Base-by-base conservation (phyloP, 441 rosid species). In the Brassica hybrid region DNA sequence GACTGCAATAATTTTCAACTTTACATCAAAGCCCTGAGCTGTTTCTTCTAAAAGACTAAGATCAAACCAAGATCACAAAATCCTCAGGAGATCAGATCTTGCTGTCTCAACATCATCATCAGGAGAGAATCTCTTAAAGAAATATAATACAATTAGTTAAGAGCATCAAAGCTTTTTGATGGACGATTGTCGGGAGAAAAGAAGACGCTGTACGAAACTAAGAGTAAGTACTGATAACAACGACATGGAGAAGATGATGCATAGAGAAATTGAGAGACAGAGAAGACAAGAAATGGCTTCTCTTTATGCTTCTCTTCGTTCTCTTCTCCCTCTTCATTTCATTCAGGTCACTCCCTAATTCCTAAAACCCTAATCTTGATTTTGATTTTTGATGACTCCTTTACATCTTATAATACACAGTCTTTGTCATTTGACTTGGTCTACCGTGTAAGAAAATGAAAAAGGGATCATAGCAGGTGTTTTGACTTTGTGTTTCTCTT, bases 231-330 rank as follows among this genome's bases (percentile, higher is more conserved):
- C 38, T 2, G 76, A 58, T 76, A 72, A 73, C 11, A 76, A 76
- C 38, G 61, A 76, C 63, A 79, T 79, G 48, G 87, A 83, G 85
- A 91, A 86, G 86, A 74, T 73, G 83, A 75, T 80, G 76, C 97
- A 88, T 60, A 84, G 95, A 67, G 95, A 89, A 61, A 79, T 85
- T 18, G 97, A 94, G 74, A 80, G 89, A 54, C 90, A 81, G 72
- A 83, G 97, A 58, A 85, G 98, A 77, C 90, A 85, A 85, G 95
- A 88, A 73, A 92, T 91, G 97, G 65, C 92, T 43, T 32, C 88
- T 65, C 97, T 91, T 75, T 81, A 82, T 66, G 59, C 85, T 3
- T 82, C 91, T 14, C 95, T 94, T 68, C 87, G 94, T 80, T 84
- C 90, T 64, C 84, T 89, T 32, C 94, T 94, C 25, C 97, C 98